Evolutionary conservation across 345 rosid species (phyloP).

Genomic region (Lepidium sativum): DNA sequence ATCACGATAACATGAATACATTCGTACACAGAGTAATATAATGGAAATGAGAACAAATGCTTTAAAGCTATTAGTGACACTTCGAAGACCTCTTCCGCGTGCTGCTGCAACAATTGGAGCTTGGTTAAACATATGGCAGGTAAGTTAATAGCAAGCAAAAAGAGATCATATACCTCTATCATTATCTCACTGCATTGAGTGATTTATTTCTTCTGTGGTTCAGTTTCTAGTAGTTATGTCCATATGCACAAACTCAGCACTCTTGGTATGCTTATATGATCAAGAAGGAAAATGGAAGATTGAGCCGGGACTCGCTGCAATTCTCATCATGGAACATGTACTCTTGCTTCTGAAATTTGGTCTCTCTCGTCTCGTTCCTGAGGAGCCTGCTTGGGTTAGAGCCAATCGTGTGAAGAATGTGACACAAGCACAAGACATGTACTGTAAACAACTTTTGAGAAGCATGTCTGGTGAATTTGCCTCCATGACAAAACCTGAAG

Average conservation of each 20-base stretch:
- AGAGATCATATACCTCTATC: neutral
- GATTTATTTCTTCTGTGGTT: neutral
- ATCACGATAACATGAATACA: neutral
- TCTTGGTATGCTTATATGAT: conserved; percentile 78
- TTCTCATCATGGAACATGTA: conserved; percentile 75
- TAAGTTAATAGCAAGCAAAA: neutral
- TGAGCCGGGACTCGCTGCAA: conserved; percentile 85
- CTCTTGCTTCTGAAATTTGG: conserved; percentile 77
- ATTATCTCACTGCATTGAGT: neutral
- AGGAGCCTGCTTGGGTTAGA: conserved; percentile 95
- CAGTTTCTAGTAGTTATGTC: conserved; percentile 84
- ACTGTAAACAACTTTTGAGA: conserved; percentile 64
- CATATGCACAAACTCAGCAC: conserved; percentile 85
- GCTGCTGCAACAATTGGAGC: conserved; percentile 84
- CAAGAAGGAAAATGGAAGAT: conserved; percentile 86
- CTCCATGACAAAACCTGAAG: conserved; percentile 11
- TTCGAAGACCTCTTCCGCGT: conserved; percentile 80
- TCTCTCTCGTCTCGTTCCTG: conserved; percentile 75
- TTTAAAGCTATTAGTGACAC: conserved; percentile 58
- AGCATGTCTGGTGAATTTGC: conserved; percentile 33
- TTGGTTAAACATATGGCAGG: conserved; percentile 97
- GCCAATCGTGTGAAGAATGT: conserved; percentile 60
- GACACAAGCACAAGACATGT: conserved; percentile 64
- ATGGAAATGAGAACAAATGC: conserved; percentile 86
- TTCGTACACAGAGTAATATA: conserved; percentile 51